Conservation (phyloP, 225 moss, liverwort and hornwort genomes). For the Bryum argenteum region DNA sequence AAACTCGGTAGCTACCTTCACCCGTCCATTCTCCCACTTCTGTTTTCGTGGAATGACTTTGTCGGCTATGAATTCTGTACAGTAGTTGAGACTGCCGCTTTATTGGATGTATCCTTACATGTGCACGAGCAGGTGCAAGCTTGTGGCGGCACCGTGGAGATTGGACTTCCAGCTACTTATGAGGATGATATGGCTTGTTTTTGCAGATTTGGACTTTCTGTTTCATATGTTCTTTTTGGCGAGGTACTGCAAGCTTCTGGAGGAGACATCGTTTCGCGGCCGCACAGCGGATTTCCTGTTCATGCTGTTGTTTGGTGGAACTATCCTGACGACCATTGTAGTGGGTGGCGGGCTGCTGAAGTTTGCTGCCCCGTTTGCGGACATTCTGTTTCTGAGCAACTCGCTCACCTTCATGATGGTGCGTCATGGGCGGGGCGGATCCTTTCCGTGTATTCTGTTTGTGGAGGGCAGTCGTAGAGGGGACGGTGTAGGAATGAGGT, state of each 20-base stretch:
- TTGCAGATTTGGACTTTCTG: constrained; percentile 91
- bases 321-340: constrained; percentile 82
- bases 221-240: constrained; percentile 99
- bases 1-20: constrained; percentile 69
- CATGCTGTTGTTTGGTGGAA: constrained; percentile 97
- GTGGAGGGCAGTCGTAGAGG: too few relatives aligned
- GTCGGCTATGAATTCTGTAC: neutral
- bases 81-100: too few relatives aligned
- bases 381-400: constrained; percentile 92
- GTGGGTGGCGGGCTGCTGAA: constrained; percentile 87
- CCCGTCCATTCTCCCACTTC: neutral
- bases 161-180: too few relatives aligned
- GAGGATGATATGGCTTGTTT: too few relatives aligned
- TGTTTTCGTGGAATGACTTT: neutral
- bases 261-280: constrained; percentile 96
- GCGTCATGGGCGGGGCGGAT: constrained; percentile 6
- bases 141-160: too few relatives aligned
- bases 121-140: too few relatives aligned
- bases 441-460: too few relatives aligned
- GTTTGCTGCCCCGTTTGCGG: constrained; percentile 87
- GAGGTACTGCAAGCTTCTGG: constrained; percentile 93
- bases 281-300: constrained; percentile 99
- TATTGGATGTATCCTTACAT: too few relatives aligned
- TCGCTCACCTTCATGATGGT: constrained; percentile 99
- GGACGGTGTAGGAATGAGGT: too few relatives aligned